These are phyloP conservation scores for Curvularia verruculosa DNA, from an alignment of 2,329 filamentous ascomycete species.

Conservation along the genomic window DNA sequence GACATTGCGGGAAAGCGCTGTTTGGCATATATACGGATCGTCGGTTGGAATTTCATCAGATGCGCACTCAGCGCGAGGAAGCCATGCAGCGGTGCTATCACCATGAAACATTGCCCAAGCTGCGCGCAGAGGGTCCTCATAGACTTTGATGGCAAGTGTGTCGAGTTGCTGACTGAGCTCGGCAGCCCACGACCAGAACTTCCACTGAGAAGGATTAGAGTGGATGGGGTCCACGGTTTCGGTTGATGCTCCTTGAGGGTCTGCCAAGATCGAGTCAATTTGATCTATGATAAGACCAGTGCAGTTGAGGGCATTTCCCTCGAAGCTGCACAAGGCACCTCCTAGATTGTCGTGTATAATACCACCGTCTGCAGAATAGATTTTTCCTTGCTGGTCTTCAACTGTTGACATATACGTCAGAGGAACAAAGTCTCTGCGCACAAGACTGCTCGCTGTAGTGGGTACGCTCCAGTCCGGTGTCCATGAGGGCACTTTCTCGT, in stretches of 20 bases:
- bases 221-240: neutral
- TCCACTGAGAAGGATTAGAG: neutral
- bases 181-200: neutral
- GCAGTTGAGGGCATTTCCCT: neutral
- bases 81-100: neutral
- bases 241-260: neutral
- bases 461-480: neutral
- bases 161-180: neutral
- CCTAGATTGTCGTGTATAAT: neutral
- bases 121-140: neutral
- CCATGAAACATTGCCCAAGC: constrained; percentile 1
- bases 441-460: neutral
- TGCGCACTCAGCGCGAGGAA: neutral
- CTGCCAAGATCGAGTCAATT: neutral
- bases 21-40: neutral
- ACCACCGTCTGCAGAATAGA: neutral
- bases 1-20: neutral
- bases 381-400: neutral
- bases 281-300: neutral
- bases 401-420: neutral
- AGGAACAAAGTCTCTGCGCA: neutral
- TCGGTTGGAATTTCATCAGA: neutral
- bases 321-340: neutral
- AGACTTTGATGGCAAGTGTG: neutral
- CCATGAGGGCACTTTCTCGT: neutral